Evolutionary conservation across 2,329 filamentous ascomycete species (phyloP), one percentile per base, ranked within the genome.

Genomic region (Ophiostoma populinum): DNA sequence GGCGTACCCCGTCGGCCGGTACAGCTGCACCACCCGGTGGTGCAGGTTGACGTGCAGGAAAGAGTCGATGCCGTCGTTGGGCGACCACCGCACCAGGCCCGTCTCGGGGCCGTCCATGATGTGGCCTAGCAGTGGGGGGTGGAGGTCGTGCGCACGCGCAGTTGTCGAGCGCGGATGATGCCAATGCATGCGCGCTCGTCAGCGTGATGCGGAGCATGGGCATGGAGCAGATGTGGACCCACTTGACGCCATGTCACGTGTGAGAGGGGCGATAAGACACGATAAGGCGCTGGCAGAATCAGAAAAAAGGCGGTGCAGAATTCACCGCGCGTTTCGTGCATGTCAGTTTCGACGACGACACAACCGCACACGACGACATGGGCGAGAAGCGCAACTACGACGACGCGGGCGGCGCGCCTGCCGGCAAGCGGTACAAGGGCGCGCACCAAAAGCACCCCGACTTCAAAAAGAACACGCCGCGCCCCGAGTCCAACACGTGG

Each of bases 21-120:
- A 76, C 16, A 76, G 58, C 49, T 76, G 69, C 24, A 75, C 65
- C 25, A 72, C 59, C 27, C 69, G 64, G 41, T 74, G 67, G 43
- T 74, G 70, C 32, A 77, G 53, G 45, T 75, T 77, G 51, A 77
- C 63, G 46, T 75, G 70, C 36, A 77, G 60, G 45, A 78, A 77
- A 36, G 64, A 69, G 48, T 76, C 65, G 40, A 64, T 56, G 10
- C 56, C 54, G 13, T 66, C 57, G 42, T 69, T 71, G 33, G 72
- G 67, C 16, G 70, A 76, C 73, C 73, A 78, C 48, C 72, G 71
- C 47, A 77, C 65, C 38, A 78, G 61, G 18, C 73, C 73, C 9
- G 67, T 65, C 45, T 73, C 69, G 2, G 67, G 66, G 31, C 69
- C 63, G 45, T 73, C 68, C 65, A 72, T 67, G 36, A 44, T 25